A percentile compares a stretch with the other conserved stretches of the same genome.
These are phyloP conservation scores for Circinella umbellata DNA, from an alignment of 371 early-diverging fungal genomes.

Conservation along the genomic window DNA sequence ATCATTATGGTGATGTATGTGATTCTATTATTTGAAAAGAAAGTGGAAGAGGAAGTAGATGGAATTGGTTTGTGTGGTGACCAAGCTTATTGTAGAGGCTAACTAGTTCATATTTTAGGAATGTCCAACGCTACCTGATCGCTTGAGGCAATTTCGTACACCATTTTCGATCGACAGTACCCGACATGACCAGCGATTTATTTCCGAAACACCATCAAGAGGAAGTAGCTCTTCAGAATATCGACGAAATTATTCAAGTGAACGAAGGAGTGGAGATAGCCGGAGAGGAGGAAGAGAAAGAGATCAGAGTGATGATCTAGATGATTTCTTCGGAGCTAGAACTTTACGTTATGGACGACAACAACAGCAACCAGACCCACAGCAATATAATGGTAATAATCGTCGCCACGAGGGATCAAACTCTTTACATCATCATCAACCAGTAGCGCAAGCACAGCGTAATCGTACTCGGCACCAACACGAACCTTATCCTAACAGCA, in stretches of 20 bases:
- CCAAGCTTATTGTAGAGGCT: too few species aligned
- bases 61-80: too few species aligned
- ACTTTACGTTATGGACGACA: not conserved
- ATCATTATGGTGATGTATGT: conserved; percentile 15
- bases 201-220: not conserved
- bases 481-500: too few species aligned
- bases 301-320: not conserved
- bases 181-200: not conserved
- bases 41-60: too few species aligned
- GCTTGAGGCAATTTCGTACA: not conserved
- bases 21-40: not conserved
- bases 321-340: conserved; percentile 3
- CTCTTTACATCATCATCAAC: too few species aligned
- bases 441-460: too few species aligned
- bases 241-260: not conserved
- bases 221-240: not conserved
- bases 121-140: conserved; percentile 2
- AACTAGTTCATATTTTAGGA: not conserved
- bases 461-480: too few species aligned
- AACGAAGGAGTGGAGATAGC: not conserved
- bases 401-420: too few species aligned
- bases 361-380: too few species aligned
- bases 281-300: not conserved
- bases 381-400: too few species aligned
- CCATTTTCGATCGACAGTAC: not conserved